A percentile compares a stretch with the other conserved stretches of the same genome.
phyloP scores from a whole-genome alignment of 768 basidiomycete genomes.

The Tulasnella sp. region DNA sequence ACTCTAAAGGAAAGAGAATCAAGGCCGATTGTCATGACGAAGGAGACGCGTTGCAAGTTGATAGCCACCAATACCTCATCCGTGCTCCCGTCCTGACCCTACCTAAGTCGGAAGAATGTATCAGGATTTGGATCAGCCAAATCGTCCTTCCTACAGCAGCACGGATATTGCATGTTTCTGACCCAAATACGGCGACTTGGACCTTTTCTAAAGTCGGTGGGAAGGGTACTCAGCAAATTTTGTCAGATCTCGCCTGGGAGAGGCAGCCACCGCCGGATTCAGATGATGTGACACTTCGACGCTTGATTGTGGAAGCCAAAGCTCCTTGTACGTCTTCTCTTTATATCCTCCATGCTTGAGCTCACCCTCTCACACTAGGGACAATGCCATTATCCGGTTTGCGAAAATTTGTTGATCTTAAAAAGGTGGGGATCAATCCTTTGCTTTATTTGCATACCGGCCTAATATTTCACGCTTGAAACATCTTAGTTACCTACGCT shows the following conservation, averaged over 20 bases:
- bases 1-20: no score
- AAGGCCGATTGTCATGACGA: no score
- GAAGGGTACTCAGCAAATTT: not conserved
- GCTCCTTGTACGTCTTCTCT: not conserved
- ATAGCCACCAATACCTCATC: no score
- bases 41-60: no score
- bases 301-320: not conserved
- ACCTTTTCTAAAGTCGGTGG: not conserved
- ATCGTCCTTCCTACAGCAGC: not conserved
- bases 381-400: not conserved
- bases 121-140: no score
- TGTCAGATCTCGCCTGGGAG: not conserved
- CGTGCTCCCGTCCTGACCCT: no score
- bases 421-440: not conserved
- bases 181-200: not conserved
- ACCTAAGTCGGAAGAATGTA: no score
- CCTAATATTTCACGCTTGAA: not conserved
- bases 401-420: not conserved
- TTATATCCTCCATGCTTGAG: not conserved
- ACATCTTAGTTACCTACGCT: not conserved
- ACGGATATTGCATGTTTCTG: not conserved
- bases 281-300: not conserved
- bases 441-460: not conserved
- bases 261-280: not conserved
- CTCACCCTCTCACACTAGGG: not conserved